A percentile compares a stretch with the other conserved stretches of the same genome.
Conservation (phyloP, 2,329 filamentous ascomycete genomes). For the Ophiocordyceps camponoti-saundersi region DNA sequence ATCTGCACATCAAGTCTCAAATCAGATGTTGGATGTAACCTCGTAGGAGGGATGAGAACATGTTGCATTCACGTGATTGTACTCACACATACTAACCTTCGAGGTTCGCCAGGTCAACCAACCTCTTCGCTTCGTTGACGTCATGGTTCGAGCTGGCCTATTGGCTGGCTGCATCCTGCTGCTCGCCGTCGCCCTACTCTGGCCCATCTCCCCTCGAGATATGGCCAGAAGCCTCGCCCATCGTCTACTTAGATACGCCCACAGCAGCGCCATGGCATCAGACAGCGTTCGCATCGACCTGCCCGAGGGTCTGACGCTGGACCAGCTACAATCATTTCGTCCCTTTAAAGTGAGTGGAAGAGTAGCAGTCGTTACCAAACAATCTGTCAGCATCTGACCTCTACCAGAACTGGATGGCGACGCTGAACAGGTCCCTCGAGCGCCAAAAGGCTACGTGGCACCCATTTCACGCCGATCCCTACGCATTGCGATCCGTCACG, state of each 20-base stretch:
- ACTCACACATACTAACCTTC: too few relatives aligned
- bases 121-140: background rate
- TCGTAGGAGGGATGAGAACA: too few relatives aligned
- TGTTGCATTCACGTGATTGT: too few relatives aligned
- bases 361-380: background rate
- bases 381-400: background rate
- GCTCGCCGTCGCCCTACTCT: background rate
- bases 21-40: too few relatives aligned
- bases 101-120: background rate
- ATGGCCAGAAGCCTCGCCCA: background rate
- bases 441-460: constrained; percentile 26
- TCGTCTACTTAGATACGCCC: background rate
- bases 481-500: constrained; percentile 29
- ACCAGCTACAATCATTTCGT: constrained; percentile 24
- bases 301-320: constrained; percentile 20
- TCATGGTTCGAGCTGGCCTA: background rate
- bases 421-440: constrained; percentile 26
- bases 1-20: too few relatives aligned
- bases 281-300: constrained; percentile 19
- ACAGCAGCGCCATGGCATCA: background rate
- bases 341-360: constrained; percentile 24
- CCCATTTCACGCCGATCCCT: constrained; percentile 37
- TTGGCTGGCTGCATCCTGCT: background rate
- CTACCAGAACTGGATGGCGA: constrained; percentile 29
- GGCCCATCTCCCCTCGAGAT: background rate